Base-by-base conservation (phyloP, 1,284 basidiomycete species). In the Heterobasidion annosum region DNA sequence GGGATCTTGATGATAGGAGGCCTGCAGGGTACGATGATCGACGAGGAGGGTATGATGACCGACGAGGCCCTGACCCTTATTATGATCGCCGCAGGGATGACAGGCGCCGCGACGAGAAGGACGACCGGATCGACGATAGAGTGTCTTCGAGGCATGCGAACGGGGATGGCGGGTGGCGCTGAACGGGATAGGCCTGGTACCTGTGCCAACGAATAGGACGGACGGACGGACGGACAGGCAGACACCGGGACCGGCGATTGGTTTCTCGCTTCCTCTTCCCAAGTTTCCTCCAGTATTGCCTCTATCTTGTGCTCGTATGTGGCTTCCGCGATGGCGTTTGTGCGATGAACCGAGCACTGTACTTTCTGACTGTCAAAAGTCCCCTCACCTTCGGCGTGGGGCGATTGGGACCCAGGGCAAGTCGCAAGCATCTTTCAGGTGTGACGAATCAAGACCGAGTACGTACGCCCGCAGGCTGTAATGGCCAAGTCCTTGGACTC, bases 1-100 rank as follows among this genome's bases (percentile, higher is more conserved):
- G 82, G 77, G 84, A 88, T 64, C 70, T 72, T 70, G 85, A 88
- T 74, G 87, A 89, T 70, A 82, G 75, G 78, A 85, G 83, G 77
- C 79, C 84, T 82, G 81, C 83, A 84, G 86, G 85, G 83, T 88
- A 86, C 81, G 86, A 88, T 81, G 82, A 85, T 76, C 81, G 85
- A 70, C 81, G 85, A 72, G 83, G 84, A 68, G 81, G 78, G 67
- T 70, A 74, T 66, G 82, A 85, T 83, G 81, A 83, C 71, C 81
- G 81, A 72, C 80, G 79, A 80, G 76, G 72, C 68, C 82, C 83
- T 84, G 83, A 88, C 78, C 78, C 77, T 70, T 74, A 74, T 82
- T 81, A 83, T 85, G 84, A 88, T 70, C 83, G 84, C 67, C 83
- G 82, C 67, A 75, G 84, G 66, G 83, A 86, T 66, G 83, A 86